A percentile compares a stretch with the other conserved stretches of the same genome.
phyloP scores from a whole-genome alignment of 2,329 filamentous ascomycete genomes.

The Rutstroemia sp. region DNA sequence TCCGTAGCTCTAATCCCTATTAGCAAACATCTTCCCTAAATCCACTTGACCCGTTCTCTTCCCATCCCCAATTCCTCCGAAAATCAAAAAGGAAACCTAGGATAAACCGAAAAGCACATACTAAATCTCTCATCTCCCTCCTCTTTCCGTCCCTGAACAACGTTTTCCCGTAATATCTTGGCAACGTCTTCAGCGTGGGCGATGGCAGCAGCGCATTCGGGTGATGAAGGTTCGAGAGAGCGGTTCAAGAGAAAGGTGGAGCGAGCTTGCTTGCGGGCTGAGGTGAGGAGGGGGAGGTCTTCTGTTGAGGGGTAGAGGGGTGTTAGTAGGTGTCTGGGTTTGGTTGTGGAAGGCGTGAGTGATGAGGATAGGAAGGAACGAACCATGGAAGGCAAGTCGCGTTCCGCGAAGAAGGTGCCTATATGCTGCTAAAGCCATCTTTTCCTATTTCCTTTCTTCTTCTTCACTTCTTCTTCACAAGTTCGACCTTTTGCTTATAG shows the following conservation, averaged over 20 bases:
- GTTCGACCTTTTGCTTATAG: background rate
- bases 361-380: background rate
- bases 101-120: too few relatives aligned
- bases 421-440: conserved; percentile 70
- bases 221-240: conserved; percentile 46
- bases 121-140: conserved; percentile 47
- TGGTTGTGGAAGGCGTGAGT: background rate
- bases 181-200: conserved; percentile 78
- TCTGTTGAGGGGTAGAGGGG: conserved; percentile 40
- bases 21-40: conserved; percentile 1
- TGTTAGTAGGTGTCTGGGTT: background rate
- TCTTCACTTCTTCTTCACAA: background rate
- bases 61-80: too few relatives aligned
- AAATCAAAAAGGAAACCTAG: too few relatives aligned
- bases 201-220: conserved; percentile 57
- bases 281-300: conserved; percentile 59
- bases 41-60: background rate
- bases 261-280: conserved; percentile 67
- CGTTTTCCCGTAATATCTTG: conserved; percentile 68
- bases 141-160: conserved; percentile 70
- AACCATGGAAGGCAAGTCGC: conserved; percentile 77
- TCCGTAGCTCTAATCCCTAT: conserved; percentile 59
- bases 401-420: conserved; percentile 74
- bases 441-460: conserved; percentile 8
- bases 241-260: conserved; percentile 64